phyloP scores from a whole-genome alignment of 2,329 filamentous ascomycete species.

The Ceratocystis destructans region DNA sequence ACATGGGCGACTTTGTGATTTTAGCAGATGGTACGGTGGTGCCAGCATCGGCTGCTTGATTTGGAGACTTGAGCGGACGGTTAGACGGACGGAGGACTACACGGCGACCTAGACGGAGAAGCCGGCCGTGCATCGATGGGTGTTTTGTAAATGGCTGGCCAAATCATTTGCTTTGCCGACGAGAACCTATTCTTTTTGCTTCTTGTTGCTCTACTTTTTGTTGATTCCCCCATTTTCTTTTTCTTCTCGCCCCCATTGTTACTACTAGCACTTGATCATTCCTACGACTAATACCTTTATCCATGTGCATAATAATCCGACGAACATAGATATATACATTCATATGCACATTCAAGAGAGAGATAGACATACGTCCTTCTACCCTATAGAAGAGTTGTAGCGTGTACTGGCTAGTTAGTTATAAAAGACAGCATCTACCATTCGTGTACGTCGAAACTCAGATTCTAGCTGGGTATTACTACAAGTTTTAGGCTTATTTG shows the following conservation, averaged over 20 bases:
- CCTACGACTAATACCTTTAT: conserved; percentile 1
- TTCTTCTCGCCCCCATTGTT: not conserved
- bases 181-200: not conserved
- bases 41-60: not conserved
- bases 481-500: too few species aligned
- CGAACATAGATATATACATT: not conserved
- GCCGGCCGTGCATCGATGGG: not conserved
- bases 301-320: not conserved
- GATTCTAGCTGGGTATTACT: too few species aligned
- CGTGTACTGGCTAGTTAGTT: too few species aligned
- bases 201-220: not conserved
- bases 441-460: too few species aligned
- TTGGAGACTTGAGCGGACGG: not conserved
- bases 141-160: not conserved
- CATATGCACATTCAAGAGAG: too few species aligned
- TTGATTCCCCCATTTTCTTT: not conserved
- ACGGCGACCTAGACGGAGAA: too few species aligned
- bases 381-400: too few species aligned
- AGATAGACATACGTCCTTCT: too few species aligned
- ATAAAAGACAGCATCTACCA: too few species aligned
- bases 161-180: not conserved
- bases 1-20: conserved; percentile 18
- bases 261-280: conserved; percentile 5
- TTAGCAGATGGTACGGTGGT: conserved; percentile 18
- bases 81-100: too few species aligned